Conservation (phyloP, 139 green algal species). For the Micractinium sp. region DNA sequence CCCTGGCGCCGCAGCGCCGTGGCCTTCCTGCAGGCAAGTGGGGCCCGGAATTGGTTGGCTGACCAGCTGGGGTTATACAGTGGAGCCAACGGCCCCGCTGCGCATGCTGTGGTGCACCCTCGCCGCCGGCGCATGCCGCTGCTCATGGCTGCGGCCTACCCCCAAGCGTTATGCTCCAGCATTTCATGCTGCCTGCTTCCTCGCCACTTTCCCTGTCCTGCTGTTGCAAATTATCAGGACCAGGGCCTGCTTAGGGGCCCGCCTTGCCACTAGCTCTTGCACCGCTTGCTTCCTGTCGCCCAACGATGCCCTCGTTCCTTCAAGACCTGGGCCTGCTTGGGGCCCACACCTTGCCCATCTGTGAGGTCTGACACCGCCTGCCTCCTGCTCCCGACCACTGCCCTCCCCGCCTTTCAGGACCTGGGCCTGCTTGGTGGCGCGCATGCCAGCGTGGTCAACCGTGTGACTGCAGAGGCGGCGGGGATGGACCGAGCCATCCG, state of each 20-base stretch:
- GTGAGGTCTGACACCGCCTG: neutral
- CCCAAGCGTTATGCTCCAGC: too few species aligned
- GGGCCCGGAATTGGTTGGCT: neutral
- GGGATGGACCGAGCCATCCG: slow-evolving; percentile 18
- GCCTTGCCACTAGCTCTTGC: too few species aligned
- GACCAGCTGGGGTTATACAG: neutral
- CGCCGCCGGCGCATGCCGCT: too few species aligned
- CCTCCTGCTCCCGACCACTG: neutral
- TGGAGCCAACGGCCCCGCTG: neutral
- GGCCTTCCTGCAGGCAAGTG: slow-evolving; percentile 8
- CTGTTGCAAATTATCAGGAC: too few species aligned
- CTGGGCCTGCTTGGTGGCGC: slow-evolving; percentile 7
- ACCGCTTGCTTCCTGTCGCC: neutral
- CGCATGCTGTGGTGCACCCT: neutral
- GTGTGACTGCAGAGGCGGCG: neutral
- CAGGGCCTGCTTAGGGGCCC: too few species aligned
- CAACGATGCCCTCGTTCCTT: neutral
- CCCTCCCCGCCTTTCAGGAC: neutral
- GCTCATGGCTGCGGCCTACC: too few species aligned
- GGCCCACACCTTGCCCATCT: neutral
- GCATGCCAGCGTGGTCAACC: neutral
- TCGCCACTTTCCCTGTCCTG: too few species aligned
- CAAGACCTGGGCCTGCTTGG: neutral
- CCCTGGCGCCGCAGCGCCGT: slow-evolving; percentile 24
- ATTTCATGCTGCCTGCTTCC: too few species aligned